These are phyloP conservation scores for Effrenium voratum DNA, from an alignment of 73 alveolate species.

Conservation along the genomic window DNA sequence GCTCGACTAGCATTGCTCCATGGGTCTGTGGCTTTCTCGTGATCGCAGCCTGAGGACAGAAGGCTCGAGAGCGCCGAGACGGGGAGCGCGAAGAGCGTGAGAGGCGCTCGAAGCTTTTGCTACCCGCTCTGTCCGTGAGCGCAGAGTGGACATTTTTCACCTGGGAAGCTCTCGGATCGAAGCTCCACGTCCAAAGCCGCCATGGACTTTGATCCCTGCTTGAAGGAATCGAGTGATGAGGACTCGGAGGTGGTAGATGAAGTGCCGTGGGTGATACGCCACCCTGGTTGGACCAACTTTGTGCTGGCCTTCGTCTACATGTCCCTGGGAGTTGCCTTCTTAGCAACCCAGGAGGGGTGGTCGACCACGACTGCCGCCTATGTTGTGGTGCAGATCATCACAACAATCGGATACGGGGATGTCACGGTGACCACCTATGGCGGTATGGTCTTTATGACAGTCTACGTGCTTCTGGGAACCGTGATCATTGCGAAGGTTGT, in stretches of 20 bases:
- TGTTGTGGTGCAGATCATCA: slow-evolving; percentile 70
- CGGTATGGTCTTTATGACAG: slow-evolving; percentile 25
- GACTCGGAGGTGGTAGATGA: not conserved
- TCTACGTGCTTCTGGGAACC: slow-evolving; percentile 76
- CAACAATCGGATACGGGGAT: slow-evolving; percentile 68
- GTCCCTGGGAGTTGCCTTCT: not conserved
- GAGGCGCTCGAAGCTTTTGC: not conserved
- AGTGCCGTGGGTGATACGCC: slow-evolving; percentile 38
- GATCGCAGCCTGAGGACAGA: slow-evolving; percentile 36
- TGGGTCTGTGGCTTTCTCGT: not conserved
- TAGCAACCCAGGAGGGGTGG: slow-evolving; percentile 41
- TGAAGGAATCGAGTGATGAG: not conserved
- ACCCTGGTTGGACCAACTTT: slow-evolving; percentile 73
- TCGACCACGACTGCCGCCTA: slow-evolving; percentile 33
- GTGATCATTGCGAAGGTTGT: slow-evolving; percentile 63
- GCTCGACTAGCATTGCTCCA: not conserved
- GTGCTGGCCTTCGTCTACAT: not conserved
- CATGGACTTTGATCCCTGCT: not conserved
- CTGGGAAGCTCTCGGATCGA: too few species aligned
- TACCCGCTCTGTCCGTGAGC: not conserved
- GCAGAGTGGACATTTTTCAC: not conserved
- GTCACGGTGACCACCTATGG: slow-evolving; percentile 54
- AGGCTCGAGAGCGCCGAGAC: slow-evolving; percentile 39
- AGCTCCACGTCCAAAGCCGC: too few species aligned
- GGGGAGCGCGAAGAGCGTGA: not conserved